Percentiles rank a stretch among this genome's conserved stretches.
Conservation (phyloP, 805 yeast species). For the Priceomyces carsonii region DNA sequence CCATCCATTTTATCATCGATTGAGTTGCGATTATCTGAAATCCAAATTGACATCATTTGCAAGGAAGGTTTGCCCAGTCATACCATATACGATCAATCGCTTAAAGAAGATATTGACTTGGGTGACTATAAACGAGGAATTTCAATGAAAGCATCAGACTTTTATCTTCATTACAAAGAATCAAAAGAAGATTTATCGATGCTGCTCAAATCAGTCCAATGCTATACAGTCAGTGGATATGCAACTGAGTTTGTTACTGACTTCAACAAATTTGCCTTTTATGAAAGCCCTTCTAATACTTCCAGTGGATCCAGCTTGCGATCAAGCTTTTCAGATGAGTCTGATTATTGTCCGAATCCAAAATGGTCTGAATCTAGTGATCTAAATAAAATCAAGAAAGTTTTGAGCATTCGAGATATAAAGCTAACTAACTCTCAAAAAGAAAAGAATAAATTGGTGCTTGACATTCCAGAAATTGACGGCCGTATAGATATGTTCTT, state of each 20-base stretch:
- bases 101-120: slow-evolving; percentile 30
- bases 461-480: slow-evolving; percentile 36
- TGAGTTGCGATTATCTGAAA: slow-evolving; percentile 22
- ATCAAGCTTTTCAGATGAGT: slow-evolving; percentile 29
- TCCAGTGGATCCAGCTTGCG: slow-evolving; percentile 6
- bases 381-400: slow-evolving; percentile 31
- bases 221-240: slow-evolving; percentile 40
- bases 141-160: slow-evolving; percentile 24
- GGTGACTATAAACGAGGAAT: slow-evolving; percentile 41
- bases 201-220: slow-evolving; percentile 24
- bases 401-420: slow-evolving; percentile 28
- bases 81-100: slow-evolving; percentile 19
- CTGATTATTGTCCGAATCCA: slow-evolving; percentile 11
- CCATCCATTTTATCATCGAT: slow-evolving; percentile 29
- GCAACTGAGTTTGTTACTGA: slow-evolving; percentile 34
- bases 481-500: slow-evolving; percentile 41
- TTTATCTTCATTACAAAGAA: slow-evolving; percentile 22
- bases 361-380: slow-evolving; percentile 8
- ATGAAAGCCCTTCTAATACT: slow-evolving; percentile 1
- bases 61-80: slow-evolving; percentile 42
- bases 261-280: slow-evolving; percentile 25
- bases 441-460: slow-evolving; percentile 26
- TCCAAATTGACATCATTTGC: slow-evolving; percentile 38
- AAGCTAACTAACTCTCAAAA: slow-evolving; percentile 23
- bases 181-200: slow-evolving; percentile 20